Evolutionary conservation across 768 basidiomycete genomes (phyloP).

Genomic region (Neoboletus magnificus): DNA sequence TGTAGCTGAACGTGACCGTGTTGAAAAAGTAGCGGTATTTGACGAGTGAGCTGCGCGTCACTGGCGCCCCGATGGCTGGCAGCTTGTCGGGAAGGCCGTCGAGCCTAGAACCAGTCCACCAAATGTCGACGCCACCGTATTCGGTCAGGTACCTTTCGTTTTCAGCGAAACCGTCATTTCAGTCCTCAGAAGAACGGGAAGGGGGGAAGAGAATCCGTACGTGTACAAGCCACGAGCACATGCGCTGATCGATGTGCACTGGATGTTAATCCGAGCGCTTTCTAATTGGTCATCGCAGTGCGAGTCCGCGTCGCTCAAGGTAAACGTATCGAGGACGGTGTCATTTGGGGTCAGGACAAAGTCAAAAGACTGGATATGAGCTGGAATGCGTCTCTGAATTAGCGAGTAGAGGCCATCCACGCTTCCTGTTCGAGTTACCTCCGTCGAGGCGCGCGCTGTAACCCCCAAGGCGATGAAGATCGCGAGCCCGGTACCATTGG

Average conservation of each 20-base stretch:
- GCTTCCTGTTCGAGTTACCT: neutral
- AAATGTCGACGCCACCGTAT: conserved; percentile 38
- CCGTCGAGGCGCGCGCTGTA: neutral
- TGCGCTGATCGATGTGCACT: conserved; percentile 36
- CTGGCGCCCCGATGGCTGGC: conserved; percentile 29
- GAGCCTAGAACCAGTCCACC: conserved; percentile 43
- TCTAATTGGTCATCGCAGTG: conserved; percentile 9
- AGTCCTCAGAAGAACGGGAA: neutral
- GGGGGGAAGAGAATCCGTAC: conserved; percentile 19
- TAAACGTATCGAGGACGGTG: conserved; percentile 29
- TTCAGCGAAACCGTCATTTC: neutral
- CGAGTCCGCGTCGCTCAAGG: conserved; percentile 26
- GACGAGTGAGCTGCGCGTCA: conserved; percentile 35
- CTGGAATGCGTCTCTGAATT: conserved; percentile 35
- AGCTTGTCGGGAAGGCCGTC: conserved; percentile 28
- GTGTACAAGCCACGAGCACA: conserved; percentile 39
- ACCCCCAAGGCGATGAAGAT: neutral
- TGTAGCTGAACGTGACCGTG: conserved; percentile 42
- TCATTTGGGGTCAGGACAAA: conserved; percentile 27
- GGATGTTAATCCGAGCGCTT: conserved; percentile 22
- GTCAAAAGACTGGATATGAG: conserved; percentile 30
- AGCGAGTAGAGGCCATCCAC: conserved; percentile 35
- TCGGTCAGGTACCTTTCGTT: conserved; percentile 34
- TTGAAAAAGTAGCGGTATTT: conserved; percentile 42
- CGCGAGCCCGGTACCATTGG: neutral